Conservation (phyloP, 495 filamentous ascomycete species). For the Penicillium daleae region DNA sequence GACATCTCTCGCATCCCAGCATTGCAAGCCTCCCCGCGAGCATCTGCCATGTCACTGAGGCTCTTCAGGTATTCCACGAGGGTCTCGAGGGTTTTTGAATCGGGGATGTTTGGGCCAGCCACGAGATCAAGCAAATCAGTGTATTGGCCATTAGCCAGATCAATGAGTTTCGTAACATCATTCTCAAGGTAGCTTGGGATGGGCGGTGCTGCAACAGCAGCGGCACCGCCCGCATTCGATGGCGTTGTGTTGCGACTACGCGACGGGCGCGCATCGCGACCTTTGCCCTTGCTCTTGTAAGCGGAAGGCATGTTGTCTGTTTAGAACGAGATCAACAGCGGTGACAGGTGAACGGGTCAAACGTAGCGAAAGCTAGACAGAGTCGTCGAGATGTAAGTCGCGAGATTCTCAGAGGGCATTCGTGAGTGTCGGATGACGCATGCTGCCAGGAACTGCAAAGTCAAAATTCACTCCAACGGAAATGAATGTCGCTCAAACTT, state of each 20-base stretch:
- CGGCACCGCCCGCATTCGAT: conserved; percentile 56
- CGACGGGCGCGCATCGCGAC: conserved; percentile 68
- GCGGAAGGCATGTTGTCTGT: conserved; percentile 48
- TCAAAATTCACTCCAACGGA: neutral
- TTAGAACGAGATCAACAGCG: neutral
- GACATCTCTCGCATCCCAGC: conserved; percentile 73
- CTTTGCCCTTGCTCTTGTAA: conserved; percentile 76
- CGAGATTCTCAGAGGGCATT: conserved; percentile 12
- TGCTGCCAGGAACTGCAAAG: conserved; percentile 12
- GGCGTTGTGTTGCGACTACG: conserved; percentile 88
- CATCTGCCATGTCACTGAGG: conserved; percentile 67
- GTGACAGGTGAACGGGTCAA: neutral
- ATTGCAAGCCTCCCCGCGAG: conserved; percentile 65
- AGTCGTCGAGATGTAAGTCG: conserved; percentile 4
- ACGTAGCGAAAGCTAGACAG: neutral
- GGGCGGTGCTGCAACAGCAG: conserved; percentile 52
- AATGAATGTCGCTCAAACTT: neutral
- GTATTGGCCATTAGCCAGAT: conserved; percentile 62
- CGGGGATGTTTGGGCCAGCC: conserved; percentile 69
- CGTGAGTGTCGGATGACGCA: conserved; percentile 14
- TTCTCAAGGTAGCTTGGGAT: conserved; percentile 63
- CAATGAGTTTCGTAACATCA: conserved; percentile 63
- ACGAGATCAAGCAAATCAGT: conserved; percentile 73
- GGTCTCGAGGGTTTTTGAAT: conserved; percentile 71
- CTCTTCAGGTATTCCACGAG: conserved; percentile 68